A percentile compares a stretch with the other conserved stretches of the same genome.
phyloP scores from a whole-genome alignment of 1,284 basidiomycete genomes.

The Boletus hoseneyae region DNA sequence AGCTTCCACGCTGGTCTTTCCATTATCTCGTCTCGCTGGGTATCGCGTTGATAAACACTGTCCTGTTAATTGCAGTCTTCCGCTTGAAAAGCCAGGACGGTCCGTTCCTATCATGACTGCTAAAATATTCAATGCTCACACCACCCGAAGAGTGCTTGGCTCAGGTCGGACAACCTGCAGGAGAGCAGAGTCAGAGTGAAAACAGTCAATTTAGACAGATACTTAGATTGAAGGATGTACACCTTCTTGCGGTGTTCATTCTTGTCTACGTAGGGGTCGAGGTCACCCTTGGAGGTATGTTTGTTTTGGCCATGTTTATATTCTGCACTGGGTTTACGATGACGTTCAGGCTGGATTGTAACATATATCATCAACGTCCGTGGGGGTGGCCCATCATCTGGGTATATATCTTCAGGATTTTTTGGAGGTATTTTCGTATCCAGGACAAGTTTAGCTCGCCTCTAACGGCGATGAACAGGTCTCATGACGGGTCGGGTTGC shows the following conservation, averaged over 20 bases:
- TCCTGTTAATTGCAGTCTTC: slow-evolving; percentile 48
- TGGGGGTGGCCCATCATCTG: slow-evolving; percentile 45
- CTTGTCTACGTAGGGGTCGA: slow-evolving; percentile 58
- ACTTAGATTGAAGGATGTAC: slow-evolving; percentile 43
- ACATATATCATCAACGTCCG: slow-evolving; percentile 47
- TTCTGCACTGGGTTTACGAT: neutral
- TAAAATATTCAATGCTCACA: slow-evolving; percentile 13
- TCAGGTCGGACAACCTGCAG: slow-evolving; percentile 33
- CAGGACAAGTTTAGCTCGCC: neutral
- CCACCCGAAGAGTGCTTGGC: slow-evolving; percentile 26
- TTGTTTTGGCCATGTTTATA: neutral
- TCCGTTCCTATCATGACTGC: slow-evolving; percentile 17
- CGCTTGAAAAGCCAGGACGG: slow-evolving; percentile 54
- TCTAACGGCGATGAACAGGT: slow-evolving; percentile 14
- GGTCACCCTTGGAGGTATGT: slow-evolving; percentile 50
- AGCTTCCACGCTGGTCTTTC: slow-evolving; percentile 52
- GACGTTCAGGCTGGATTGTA: slow-evolving; percentile 46
- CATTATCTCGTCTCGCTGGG: slow-evolving; percentile 63
- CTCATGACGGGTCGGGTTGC: slow-evolving; percentile 27
- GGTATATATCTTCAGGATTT: slow-evolving; percentile 52
- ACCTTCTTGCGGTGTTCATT: slow-evolving; percentile 50
- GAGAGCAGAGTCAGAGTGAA: slow-evolving; percentile 26
- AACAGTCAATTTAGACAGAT: slow-evolving; percentile 49
- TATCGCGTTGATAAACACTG: slow-evolving; percentile 46
- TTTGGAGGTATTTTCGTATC: slow-evolving; percentile 39